Conservation (phyloP, 2,329 filamentous ascomycete species). For the Rachicladosporium sp. region DNA sequence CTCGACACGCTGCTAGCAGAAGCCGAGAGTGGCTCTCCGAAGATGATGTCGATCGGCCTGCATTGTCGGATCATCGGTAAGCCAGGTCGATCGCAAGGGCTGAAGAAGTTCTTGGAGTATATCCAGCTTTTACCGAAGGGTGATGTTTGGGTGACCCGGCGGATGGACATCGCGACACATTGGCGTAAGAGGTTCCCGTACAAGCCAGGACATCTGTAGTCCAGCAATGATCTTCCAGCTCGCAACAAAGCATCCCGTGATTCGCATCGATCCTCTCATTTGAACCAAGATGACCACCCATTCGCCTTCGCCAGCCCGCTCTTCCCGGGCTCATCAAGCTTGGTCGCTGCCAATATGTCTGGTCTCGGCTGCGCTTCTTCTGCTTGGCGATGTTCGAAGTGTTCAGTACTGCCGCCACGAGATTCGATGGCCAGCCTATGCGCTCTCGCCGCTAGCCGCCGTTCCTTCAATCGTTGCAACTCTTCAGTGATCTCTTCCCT, state of each 20-base stretch:
- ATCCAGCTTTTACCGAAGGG: slow-evolving; percentile 34
- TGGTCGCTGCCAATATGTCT: slow-evolving; percentile 15
- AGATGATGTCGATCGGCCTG: slow-evolving; percentile 47
- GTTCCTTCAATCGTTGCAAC: slow-evolving; percentile 55
- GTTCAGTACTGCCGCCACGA: slow-evolving; percentile 16
- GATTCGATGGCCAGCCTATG: slow-evolving; percentile 32
- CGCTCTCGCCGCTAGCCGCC: slow-evolving; percentile 35
- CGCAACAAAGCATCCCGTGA: neutral
- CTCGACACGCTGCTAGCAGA: slow-evolving; percentile 45
- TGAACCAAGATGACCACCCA: slow-evolving; percentile 11
- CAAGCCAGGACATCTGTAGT: neutral
- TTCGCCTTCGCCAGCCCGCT: slow-evolving; percentile 9
- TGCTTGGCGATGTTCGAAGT: slow-evolving; percentile 13
- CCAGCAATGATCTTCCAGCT: too few species aligned
- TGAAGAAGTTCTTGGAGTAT: slow-evolving; percentile 43
- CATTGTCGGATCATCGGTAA: slow-evolving; percentile 43
- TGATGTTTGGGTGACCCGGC: slow-evolving; percentile 35
- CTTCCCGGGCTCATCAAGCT: slow-evolving; percentile 13
- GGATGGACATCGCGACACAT: neutral
- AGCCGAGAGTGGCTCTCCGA: slow-evolving; percentile 35
- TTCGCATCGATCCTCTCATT: slow-evolving; percentile 1
- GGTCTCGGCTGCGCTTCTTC: slow-evolving; percentile 11
- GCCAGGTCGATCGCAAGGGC: slow-evolving; percentile 39
- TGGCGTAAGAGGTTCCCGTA: neutral
- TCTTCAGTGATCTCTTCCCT: slow-evolving; percentile 74